Evolutionary conservation across 2,329 filamentous ascomycete species (phyloP).

Genomic region (Chalaropsis thielavioides): DNA sequence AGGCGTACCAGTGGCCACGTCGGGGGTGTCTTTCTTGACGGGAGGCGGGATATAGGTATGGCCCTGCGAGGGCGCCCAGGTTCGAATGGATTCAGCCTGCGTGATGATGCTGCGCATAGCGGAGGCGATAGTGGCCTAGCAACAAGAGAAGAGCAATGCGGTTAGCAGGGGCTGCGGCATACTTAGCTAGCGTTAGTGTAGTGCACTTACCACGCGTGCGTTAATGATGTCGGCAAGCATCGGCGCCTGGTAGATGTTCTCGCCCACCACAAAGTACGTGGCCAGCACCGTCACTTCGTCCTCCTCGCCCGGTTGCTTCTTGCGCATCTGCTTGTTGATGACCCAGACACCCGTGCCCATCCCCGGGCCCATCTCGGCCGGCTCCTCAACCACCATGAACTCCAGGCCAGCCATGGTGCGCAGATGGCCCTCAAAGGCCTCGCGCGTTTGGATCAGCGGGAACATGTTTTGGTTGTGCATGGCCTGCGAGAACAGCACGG

Average conservation of each 20-base stretch:
- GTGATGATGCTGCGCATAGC: constrained; percentile 40
- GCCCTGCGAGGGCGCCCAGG: constrained; percentile 41
- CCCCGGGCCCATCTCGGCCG: constrained; percentile 47
- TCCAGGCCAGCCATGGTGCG: constrained; percentile 52
- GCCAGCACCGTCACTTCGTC: constrained; percentile 46
- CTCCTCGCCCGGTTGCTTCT: constrained; percentile 39
- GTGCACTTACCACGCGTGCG: constrained; percentile 38
- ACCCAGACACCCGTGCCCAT: constrained; percentile 56
- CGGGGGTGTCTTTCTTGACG: constrained; percentile 20
- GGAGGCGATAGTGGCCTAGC: constrained; percentile 40
- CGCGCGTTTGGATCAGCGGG: constrained; percentile 43
- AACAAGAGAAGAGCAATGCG: background rate
- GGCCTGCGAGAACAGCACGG: constrained; percentile 46
- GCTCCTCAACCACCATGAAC: constrained; percentile 51
- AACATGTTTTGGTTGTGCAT: constrained; percentile 46
- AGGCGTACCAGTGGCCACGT: constrained; percentile 22
- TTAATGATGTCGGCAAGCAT: constrained; percentile 44
- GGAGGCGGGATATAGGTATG: constrained; percentile 35
- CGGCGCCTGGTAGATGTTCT: constrained; percentile 54
- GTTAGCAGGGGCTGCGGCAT: background rate
- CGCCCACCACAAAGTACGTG: constrained; percentile 50
- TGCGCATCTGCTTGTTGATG: constrained; percentile 51
- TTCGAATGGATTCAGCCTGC: constrained; percentile 35
- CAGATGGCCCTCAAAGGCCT: constrained; percentile 47
- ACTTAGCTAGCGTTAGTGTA: background rate